Evolutionary conservation across 164 flowering plant species (phyloP).

Genomic region (Dillenia suffruticosa): DNA sequence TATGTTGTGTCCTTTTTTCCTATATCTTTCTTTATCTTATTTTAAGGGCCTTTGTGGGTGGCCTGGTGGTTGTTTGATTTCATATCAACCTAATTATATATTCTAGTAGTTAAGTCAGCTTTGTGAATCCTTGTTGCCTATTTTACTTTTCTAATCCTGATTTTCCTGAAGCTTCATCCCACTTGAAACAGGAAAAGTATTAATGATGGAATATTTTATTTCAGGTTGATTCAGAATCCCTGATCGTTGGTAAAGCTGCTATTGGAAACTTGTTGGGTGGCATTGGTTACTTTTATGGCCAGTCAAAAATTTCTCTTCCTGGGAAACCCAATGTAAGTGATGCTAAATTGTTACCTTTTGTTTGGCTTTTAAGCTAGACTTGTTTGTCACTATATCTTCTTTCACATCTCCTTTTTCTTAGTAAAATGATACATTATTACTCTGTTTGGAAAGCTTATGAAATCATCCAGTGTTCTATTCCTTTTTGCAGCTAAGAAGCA

Average conservation of each 20-base stretch:
- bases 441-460: conserved; percentile 10
- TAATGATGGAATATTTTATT: conserved; percentile 12
- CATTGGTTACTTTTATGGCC: conserved; percentile 98
- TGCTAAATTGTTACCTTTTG: not conserved
- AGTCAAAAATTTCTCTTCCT: conserved; percentile 73
- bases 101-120: too few relatives aligned
- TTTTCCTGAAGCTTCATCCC: not conserved
- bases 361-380: too few relatives aligned
- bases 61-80: conserved; percentile 49
- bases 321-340: conserved; percentile 51
- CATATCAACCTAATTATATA: too few relatives aligned
- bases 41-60: conserved; percentile 82
- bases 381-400: too few relatives aligned
- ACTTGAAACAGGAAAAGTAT: conserved; percentile 4
- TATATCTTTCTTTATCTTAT: conserved; percentile 58
- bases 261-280: conserved; percentile 89
- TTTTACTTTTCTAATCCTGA: too few relatives aligned
- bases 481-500: conserved; percentile 49
- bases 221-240: conserved; percentile 68
- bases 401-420: too few relatives aligned
- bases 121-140: too few relatives aligned
- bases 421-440: not conserved
- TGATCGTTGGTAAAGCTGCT: conserved; percentile 75
- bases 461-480: conserved; percentile 18
- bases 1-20: conserved; percentile 8